Evolutionary conservation across 2,329 filamentous ascomycete species (phyloP), one percentile per base, ranked within the genome.

Genomic region (Fusarium nelsonii): DNA sequence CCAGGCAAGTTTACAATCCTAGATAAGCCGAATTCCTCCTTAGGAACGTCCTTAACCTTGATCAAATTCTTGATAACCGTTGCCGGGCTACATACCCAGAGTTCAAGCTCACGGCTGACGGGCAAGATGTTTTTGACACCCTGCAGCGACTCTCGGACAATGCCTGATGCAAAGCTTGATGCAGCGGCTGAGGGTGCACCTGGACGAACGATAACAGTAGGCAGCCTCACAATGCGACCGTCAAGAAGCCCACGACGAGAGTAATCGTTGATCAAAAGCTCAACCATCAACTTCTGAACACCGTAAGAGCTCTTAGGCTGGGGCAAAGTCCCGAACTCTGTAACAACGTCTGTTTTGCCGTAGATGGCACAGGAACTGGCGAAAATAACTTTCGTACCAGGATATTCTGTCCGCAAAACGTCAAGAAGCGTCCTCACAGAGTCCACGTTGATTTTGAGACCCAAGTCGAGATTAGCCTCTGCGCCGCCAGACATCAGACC

Each of bases 401-500:
- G 83, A 16, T 80, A 79, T 11, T 72, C 39, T 0, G 32, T 49
- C 8, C 85, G 80, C 18, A 89, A 78, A 5, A 79, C 78, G 54
- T 89, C 86, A 11, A 90, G 79, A 1, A 90, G 75, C 32, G 78
- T 74, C 23, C 84, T 81, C 4, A 87, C 86, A 2, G 84, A 85
- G 63, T 89, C 87, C 49, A 88, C 80, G 71, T 90, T 90, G 52
- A 89, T 87, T 41, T 79, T 82, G 65, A 88, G 80, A 1, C 87
- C 58, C 78, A 83, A 69, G 79, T 87, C 75, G 78, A 88, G 78
- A 44, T 89, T 85, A 18, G 85, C 85, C 76, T 90, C 88, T 12
- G 86, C 84, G 18, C 87, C 88, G 18, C 84, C 84, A 0, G 86
- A 89, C 88, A 90, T 90, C 75, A 90, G 85, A 34, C 88, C 88